Base-by-base conservation (phyloP, 2,329 filamentous ascomycete genomes). In the Cladophialophora immunda region DNA sequence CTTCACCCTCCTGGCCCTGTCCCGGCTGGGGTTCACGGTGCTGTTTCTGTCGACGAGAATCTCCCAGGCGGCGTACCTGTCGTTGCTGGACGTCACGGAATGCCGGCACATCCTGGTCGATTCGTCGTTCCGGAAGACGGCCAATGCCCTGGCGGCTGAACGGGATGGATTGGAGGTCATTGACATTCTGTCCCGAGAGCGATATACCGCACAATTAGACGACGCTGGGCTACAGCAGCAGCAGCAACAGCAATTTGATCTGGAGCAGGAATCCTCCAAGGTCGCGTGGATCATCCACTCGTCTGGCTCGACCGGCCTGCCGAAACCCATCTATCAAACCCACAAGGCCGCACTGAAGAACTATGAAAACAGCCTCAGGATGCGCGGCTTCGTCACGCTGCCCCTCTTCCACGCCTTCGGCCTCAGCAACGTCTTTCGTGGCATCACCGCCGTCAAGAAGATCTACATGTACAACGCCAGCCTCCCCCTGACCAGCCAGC, bases 341-440 rank as follows among this genome's bases (percentile, higher is more conserved):
- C 81, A 84, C 61, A 56, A 60, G 22, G 59, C 61, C 13, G 67
- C 66, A 19, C 50, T 72, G 19, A 57, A 61, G 8, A 72, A 72
- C 36, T 72, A 64, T 22, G 60, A 64, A 27, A 60, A 68, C 60
- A 68, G 64, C 36, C 56, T 68, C 38, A 64, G 58, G 8, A 57
- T 70, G 58, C 54, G 58, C n/a, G 69, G 66, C 9, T 70, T 70
- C 78, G 79, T 25, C 81, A 81, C 0, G 85, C 89, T 64, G 80
- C 86, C 54, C 85, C 86, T 1, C 76, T 87, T 1, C 87, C 88
- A 90, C 72, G 85, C 83, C 53, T 85, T 88, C 72, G 87, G 86
- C 0, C 78, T 89, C 11, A 84, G 82, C 60, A 85, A 82, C 57
- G 75, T 87, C 0, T 86, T 85, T 63, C 78, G 86, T 6, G 82